Percentiles rank a stretch among this genome's conserved stretches.
Conservation (phyloP, 371 early-diverging fungal species). For the Saksenaea vasiformis region DNA sequence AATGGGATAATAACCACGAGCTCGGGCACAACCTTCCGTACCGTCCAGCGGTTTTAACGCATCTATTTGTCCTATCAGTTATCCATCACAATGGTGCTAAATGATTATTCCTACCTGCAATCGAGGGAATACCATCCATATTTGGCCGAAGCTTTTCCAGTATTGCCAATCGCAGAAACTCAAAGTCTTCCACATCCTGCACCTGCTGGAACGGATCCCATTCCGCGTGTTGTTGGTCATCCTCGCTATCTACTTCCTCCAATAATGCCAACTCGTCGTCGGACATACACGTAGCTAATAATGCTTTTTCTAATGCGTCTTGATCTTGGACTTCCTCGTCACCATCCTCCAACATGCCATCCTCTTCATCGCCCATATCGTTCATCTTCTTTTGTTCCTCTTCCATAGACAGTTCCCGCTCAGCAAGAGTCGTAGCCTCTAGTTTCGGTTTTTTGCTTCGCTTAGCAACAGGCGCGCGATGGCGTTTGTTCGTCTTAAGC, state of each 20-base stretch:
- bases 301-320: constrained; percentile 8
- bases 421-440: background rate
- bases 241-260: constrained; percentile 20
- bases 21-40: constrained; percentile 79
- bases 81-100: constrained; percentile 13
- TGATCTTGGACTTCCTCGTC: constrained; percentile 9
- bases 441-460: constrained; percentile 7
- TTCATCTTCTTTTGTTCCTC: constrained; percentile 38
- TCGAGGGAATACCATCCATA: constrained; percentile 13
- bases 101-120: constrained; percentile 17
- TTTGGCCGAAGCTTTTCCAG: constrained; percentile 30
- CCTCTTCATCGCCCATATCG: constrained; percentile 31
- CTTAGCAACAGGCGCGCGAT: background rate
- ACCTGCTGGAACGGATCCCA: constrained; percentile 48
- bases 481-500: constrained; percentile 15
- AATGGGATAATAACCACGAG: constrained; percentile 73
- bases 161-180: constrained; percentile 52
- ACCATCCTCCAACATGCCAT: constrained; percentile 10
- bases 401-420: constrained; percentile 1
- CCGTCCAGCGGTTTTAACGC: constrained; percentile 10
- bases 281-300: constrained; percentile 14
- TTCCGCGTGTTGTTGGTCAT: constrained; percentile 14
- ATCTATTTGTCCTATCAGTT: constrained; percentile 7
- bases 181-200: constrained; percentile 57
- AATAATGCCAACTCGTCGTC: constrained; percentile 18